Conservation (phyloP, 805 yeast species). For the Candida argentea region DNA sequence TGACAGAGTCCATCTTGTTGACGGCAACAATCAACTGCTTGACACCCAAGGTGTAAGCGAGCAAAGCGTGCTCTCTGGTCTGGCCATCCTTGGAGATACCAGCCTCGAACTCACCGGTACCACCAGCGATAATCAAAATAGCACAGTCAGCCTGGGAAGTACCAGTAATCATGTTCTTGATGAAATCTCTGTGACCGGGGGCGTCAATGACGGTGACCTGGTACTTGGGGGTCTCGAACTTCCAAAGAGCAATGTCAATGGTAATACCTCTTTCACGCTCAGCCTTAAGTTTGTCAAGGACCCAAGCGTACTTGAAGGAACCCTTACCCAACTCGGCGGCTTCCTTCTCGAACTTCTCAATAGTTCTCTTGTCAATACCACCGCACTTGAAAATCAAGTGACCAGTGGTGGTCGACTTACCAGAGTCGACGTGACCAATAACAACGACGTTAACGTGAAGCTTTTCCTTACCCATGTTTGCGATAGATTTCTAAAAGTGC, state of each 20-base stretch:
- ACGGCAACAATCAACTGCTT: constrained; percentile 79
- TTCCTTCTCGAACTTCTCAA: constrained; percentile 96
- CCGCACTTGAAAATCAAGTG: constrained; percentile 99
- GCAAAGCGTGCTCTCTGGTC: constrained; percentile 90
- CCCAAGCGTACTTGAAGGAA: constrained; percentile 98
- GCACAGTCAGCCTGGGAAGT: constrained; percentile 93
- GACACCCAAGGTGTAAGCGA: constrained; percentile 86
- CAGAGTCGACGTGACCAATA: constrained; percentile 99
- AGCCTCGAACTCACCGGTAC: constrained; percentile 92
- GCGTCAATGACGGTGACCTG: constrained; percentile 89
- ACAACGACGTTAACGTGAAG: constrained; percentile 99
- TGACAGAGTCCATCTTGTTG: constrained; percentile 86
- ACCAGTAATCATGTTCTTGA: constrained; percentile 94
- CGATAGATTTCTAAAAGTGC: constrained; percentile 1
- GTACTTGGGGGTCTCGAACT: constrained; percentile 86
- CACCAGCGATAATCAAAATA: constrained; percentile 82
- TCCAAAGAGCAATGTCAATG: constrained; percentile 65
- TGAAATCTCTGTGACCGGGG: constrained; percentile 95
- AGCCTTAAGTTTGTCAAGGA: constrained; percentile 89
- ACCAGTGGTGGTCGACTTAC: constrained; percentile 94
- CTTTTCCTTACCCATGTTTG: constrained; percentile 80
- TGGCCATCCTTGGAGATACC: constrained; percentile 93
- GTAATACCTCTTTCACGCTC: constrained; percentile 98
- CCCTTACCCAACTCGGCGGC: constrained; percentile 97
- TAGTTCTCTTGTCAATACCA: constrained; percentile 98